phyloP scores from a whole-genome alignment of 257 asterid genomes.

The Mitragyna speciosa region DNA sequence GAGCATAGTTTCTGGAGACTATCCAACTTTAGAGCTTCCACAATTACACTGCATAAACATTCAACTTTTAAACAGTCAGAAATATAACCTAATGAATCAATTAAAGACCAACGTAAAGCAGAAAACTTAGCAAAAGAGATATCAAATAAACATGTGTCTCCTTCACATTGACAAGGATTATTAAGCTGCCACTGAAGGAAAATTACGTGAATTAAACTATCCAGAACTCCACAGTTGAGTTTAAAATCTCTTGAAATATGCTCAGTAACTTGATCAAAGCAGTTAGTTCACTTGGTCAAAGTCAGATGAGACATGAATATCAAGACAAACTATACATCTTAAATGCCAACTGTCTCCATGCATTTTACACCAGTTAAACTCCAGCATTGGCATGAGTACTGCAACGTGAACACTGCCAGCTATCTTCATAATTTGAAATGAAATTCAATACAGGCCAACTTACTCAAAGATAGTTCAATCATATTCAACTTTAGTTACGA shows the following conservation, averaged over 20 bases:
- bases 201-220: neutral
- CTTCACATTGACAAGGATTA: too few species aligned
- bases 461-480: neutral
- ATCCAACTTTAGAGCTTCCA: constrained; percentile 93
- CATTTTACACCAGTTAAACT: neutral
- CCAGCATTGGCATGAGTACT: neutral
- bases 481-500: neutral
- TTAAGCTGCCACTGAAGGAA: neutral
- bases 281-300: neutral
- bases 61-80: constrained; percentile 6
- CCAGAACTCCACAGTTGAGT: neutral
- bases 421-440: neutral
- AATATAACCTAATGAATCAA: neutral
- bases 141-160: neutral
- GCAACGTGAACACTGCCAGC: neutral
- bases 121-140: neutral
- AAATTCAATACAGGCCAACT: neutral
- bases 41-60: constrained; percentile 74
- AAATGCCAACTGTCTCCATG: neutral
- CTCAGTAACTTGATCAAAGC: neutral
- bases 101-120: neutral
- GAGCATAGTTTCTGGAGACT: constrained; percentile 97
- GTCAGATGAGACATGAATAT: neutral
- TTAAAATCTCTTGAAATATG: neutral
- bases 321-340: neutral